Evolutionary conservation across 352 stramenopile species (phyloP), one percentile per base, ranked within the genome.

Genomic region (Elongisporangium anandrum): DNA sequence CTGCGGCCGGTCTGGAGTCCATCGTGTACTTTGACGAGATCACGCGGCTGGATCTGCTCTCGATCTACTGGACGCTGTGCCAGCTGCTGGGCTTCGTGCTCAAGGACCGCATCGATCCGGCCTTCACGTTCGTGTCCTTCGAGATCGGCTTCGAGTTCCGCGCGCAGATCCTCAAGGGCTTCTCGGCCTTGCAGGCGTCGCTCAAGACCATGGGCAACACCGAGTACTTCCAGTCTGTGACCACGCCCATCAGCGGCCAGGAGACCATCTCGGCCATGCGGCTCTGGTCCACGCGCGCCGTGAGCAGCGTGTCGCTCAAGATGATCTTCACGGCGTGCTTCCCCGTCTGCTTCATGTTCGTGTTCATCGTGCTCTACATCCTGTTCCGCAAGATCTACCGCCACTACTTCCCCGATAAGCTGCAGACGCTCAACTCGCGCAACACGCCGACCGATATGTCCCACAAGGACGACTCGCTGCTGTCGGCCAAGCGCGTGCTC

Each of bases 11-110:
- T 0, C 53, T 66, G 12, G 47, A 56, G 23, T 50, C 53, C 2
- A 58, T 75, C 0, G 52, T 61, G 8, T 66, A 70, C 34, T 57
- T 71, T 58, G n/a, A 61, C 5, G 68, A 77, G n/a, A 52, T 79
- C 39, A 52, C 53, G 0, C 63, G 70, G 22, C 62, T 69, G 7
- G 66, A 79, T 52, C 66, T 85, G 24, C 61, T 85, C 17, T 69
- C 68, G 12, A 64, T 81, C 0, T 81, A 76, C 34, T 47, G 81
- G 2, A 69, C 66, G 22, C 38, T 69, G 4, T 56, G 65, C 24
- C 65, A 64, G 23, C 23, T 77, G 2, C 48, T 83, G 15, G 75
- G 71, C 38, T 70, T 72, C 38, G 19, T 72, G 3, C 3, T 73
- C 15, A 53, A 59, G n/a, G 72, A 75, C 39, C 65, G 64, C 5